A percentile compares a stretch with the other conserved stretches of the same genome.
Evolutionary conservation across 495 filamentous ascomycete genomes (phyloP).

Genomic region (Penicillium maclennaniae): DNA sequence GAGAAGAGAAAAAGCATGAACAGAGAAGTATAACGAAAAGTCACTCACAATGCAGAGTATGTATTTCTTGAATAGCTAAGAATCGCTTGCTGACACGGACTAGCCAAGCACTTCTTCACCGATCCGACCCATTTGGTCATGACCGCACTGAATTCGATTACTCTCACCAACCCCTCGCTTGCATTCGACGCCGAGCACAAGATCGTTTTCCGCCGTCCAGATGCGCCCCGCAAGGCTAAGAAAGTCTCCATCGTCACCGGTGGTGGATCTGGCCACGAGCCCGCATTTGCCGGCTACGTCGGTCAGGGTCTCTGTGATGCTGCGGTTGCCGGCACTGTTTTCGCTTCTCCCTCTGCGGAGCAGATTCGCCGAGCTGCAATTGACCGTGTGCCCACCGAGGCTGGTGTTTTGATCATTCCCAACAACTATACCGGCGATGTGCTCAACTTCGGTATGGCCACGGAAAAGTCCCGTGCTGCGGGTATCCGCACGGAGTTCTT

Average conservation of each 20-base stretch:
- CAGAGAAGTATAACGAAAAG: too few species aligned
- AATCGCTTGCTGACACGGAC: background rate
- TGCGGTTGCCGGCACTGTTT: conserved; percentile 88
- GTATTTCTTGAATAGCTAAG: conserved; percentile 1
- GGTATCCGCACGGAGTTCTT: conserved; percentile 86
- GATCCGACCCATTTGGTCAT: conserved; percentile 78
- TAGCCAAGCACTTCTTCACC: conserved; percentile 87
- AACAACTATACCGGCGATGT: conserved; percentile 77
- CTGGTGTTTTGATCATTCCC: conserved; percentile 69
- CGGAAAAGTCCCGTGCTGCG: conserved; percentile 84
- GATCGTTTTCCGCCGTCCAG: conserved; percentile 74
- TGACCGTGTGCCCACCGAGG: conserved; percentile 61
- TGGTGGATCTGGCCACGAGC: conserved; percentile 91
- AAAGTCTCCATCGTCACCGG: conserved; percentile 84
- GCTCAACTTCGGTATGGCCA: conserved; percentile 90
- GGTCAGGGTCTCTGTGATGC: conserved; percentile 76
- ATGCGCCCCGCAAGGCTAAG: conserved; percentile 35
- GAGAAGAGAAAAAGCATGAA: background rate
- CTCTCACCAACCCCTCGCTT: conserved; percentile 80
- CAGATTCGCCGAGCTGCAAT: conserved; percentile 78
- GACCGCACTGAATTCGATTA: conserved; percentile 70
- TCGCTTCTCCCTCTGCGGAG: conserved; percentile 82
- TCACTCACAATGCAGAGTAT: conserved; percentile 23
- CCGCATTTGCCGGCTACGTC: conserved; percentile 73
- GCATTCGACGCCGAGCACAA: conserved; percentile 79